Evolutionary conservation across 176 grass and related monocot genomes (phyloP), one percentile per base, ranked within the genome.

Genomic region (Cymbopogon citratus): DNA sequence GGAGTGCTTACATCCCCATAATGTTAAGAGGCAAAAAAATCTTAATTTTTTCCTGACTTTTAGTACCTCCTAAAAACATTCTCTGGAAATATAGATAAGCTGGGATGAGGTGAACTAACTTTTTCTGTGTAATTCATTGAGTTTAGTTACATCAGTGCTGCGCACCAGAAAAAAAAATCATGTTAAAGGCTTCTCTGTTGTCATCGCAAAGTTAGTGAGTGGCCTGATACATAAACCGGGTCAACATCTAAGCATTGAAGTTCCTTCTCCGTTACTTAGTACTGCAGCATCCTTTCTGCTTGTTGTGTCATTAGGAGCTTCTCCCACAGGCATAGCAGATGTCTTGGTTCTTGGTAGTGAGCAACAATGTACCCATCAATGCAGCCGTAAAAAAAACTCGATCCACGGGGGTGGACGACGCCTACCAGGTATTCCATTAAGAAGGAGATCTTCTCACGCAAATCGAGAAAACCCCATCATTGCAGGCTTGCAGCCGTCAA

Each of bases 281-380:
- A 51, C 82, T 81, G 40, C 90, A 98, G 71, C 95, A 98, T 59
- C n/a, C n/a, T n/a, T n/a, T 49, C 74, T 69, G 90, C 90, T 80
- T 82, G 65, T 65, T 91, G 81, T 40, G 88, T 90, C 54, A 84
- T 86, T 75, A 89, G 54, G 36, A 95, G 64, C 41, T 88, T 95
- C 70, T 90, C 90, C 95, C 90, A 98, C 31, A 98, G 75, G 81
- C 92, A 98, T 76, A 94, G 56, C 92, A 98, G 84, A 5, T 88
- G 77, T 81, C 89, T 85, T 61, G 92, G 95, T 71, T 95, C 87
- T 77, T 98, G 95, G 81, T 98, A 98, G 83, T 98, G 95, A 51
- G 92, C 95, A 43, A 95, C 84, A 38, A 98, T 84, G 45, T 90
- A 98, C 19, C 91, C 93, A 35, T 81, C 71, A 40, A 88, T 84